Evolutionary conservation across 176 grass and related monocot genomes (phyloP), one percentile per base, ranked within the genome.

Genomic region (Ananas comosus): DNA sequence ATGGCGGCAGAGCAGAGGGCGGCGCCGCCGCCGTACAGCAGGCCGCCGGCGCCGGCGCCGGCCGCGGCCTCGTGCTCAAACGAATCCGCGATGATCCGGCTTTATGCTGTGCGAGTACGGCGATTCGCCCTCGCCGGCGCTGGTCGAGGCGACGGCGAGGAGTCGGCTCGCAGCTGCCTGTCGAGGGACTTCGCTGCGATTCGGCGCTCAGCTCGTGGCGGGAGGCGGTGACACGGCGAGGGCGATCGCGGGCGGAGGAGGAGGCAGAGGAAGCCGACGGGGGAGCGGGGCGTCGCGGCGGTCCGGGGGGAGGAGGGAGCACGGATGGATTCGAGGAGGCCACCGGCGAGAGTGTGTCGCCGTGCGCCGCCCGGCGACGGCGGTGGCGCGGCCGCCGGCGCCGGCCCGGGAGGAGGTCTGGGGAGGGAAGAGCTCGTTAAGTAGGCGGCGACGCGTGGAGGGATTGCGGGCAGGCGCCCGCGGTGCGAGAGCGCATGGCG

Each of bases 151-250:
- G 16, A 96, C 11, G 56, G 64, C 49, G 12, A 92, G 79, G 13
- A 97, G 77, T 97, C 81, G 18, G 12, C 76, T n/a, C 0, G 75
- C 66, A 0, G 82, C 83, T 14, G 77, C 94, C 59, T 80, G 25
- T 92, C 84, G 22, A 97, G 94, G 16, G 83, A 72, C n/a, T n/a
- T n/a, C 2, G 27, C 80, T 4, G 84, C 72, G 10, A 90, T 83
- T 29, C 86, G 87, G 49, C 82, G 82, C 79, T 92, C 86, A 97
- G 77, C 64, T 83, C 80, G 70, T 67, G 79, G 75, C 83, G 79
- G 58, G 69, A 83, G 50, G 71, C 73, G 3, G 73, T 33, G 84
- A 83, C 49, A 79, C 72, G 0, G 25, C 54, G 22, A 76, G 0
- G 21, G 69, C 53, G 9, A 88, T 57, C 11, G 89, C 82, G 11